phyloP scores from a whole-genome alignment of 1,284 basidiomycete species.

The Pholiota adiposa region DNA sequence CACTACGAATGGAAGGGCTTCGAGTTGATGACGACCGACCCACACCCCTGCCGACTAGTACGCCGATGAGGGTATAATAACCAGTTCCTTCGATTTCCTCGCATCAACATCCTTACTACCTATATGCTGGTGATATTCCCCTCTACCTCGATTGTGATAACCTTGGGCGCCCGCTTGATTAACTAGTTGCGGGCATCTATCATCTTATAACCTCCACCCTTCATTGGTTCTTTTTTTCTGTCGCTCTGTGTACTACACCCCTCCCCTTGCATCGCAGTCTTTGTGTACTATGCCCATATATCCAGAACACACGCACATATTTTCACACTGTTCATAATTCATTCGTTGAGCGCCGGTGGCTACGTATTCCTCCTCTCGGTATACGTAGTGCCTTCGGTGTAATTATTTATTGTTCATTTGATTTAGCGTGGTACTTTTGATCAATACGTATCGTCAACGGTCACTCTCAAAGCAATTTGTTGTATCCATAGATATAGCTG shows the following conservation, averaged over 20 bases:
- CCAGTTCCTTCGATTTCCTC: neutral
- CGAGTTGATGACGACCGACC: slow-evolving; percentile 29
- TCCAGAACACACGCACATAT: neutral
- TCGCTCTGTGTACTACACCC: neutral
- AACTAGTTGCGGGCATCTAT: neutral
- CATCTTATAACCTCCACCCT: neutral
- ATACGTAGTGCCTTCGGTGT: no score
- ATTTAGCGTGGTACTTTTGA: neutral
- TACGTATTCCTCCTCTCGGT: no score
- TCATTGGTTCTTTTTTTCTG: neutral
- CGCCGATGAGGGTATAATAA: slow-evolving; percentile 38
- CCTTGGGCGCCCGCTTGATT: neutral
- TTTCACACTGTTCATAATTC: neutral
- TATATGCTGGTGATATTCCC: neutral
- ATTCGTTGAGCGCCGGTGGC: neutral
- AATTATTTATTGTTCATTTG: neutral
- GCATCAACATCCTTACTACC: no score
- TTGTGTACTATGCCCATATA: neutral
- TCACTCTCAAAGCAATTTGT: neutral
- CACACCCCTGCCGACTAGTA: slow-evolving; percentile 35
- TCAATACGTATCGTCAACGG: neutral
- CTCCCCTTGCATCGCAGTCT: neutral
- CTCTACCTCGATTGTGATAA: no score
- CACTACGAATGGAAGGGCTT: slow-evolving; percentile 37
- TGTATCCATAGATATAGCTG: neutral